Conservation (phyloP, 495 filamentous ascomycete species). For the Talaromyces proteolyticus region DNA sequence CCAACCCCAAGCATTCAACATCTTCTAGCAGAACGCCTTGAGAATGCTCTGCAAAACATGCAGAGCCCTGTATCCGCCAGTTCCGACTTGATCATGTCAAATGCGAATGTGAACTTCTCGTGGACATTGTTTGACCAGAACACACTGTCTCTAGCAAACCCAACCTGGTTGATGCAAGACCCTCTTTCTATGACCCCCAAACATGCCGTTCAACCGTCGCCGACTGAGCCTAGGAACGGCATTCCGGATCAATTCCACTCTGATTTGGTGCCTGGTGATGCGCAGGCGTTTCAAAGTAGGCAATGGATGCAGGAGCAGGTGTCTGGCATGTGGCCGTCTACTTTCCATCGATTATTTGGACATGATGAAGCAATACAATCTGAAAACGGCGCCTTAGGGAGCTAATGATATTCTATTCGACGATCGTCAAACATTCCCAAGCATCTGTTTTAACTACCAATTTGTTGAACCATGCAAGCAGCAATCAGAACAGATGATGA, state of each 20-base stretch:
- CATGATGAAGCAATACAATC: slow-evolving; percentile 9
- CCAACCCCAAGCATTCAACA: slow-evolving; percentile 27
- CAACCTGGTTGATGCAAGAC: slow-evolving; percentile 24
- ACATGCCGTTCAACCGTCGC: background rate
- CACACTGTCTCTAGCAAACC: slow-evolving; percentile 27
- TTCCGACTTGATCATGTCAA: slow-evolving; percentile 16
- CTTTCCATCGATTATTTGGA: slow-evolving; percentile 18
- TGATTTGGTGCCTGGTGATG: background rate
- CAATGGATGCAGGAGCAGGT: slow-evolving; percentile 3
- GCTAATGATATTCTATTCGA: too few relatives aligned
- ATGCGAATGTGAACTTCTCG: slow-evolving; percentile 17
- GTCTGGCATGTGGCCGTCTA: slow-evolving; percentile 13
- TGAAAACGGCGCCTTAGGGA: background rate
- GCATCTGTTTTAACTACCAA: too few relatives aligned
- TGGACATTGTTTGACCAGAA: slow-evolving; percentile 38
- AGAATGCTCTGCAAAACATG: slow-evolving; percentile 31
- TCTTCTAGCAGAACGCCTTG: slow-evolving; percentile 23
- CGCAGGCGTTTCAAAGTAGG: background rate
- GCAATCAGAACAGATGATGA: too few relatives aligned
- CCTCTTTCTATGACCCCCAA: background rate
- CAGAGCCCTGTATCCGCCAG: slow-evolving; percentile 28
- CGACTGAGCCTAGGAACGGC: background rate
- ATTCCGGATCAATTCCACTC: background rate
- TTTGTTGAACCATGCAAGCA: too few relatives aligned
- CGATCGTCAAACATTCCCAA: too few relatives aligned